phyloP scores from a whole-genome alignment of 78 protist species.

The Trichosphaerium sp. region DNA sequence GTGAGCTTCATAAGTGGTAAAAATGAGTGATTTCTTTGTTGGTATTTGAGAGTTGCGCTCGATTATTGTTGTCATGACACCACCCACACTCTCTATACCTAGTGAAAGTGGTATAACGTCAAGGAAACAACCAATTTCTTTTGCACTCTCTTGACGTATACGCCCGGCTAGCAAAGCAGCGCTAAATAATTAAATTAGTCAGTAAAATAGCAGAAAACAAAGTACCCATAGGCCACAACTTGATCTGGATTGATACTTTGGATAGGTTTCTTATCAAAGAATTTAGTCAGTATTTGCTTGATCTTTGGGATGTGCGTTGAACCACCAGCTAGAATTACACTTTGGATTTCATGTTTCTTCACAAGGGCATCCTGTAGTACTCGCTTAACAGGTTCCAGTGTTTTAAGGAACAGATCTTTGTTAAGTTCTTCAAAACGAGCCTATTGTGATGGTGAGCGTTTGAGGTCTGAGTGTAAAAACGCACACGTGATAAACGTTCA shows the following conservation, averaged over 20 bases:
- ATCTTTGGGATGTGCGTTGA: constrained; percentile 97
- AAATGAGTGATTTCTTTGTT: constrained; percentile 67
- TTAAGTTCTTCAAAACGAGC: constrained; percentile 85
- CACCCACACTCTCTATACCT: constrained; percentile 95
- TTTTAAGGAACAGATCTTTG: constrained; percentile 63
- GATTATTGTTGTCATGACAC: constrained; percentile 84
- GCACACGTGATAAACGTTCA: constrained; percentile 3
- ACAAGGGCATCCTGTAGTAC: constrained; percentile 91
- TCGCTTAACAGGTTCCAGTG: constrained; percentile 76
- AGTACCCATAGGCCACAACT: constrained; percentile 98
- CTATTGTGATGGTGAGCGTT: no score
- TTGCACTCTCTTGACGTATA: constrained; percentile 80
- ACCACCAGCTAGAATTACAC: constrained; percentile 96
- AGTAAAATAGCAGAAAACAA: constrained; percentile 99
- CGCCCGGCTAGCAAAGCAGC: no score
- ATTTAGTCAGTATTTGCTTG: constrained; percentile 54
- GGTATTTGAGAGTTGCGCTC: constrained; percentile 87
- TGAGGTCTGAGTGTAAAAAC: no score
- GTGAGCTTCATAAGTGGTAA: constrained; percentile 83
- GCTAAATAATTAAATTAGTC: no score
- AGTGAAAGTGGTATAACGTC: constrained; percentile 93
- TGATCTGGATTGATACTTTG: constrained; percentile 99
- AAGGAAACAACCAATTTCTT: constrained; percentile 52
- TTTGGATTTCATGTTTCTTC: constrained; percentile 60
- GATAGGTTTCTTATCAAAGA: constrained; percentile 82